phyloP scores from a whole-genome alignment of 2,329 filamentous ascomycete species.

The Tolypocladium album region DNA sequence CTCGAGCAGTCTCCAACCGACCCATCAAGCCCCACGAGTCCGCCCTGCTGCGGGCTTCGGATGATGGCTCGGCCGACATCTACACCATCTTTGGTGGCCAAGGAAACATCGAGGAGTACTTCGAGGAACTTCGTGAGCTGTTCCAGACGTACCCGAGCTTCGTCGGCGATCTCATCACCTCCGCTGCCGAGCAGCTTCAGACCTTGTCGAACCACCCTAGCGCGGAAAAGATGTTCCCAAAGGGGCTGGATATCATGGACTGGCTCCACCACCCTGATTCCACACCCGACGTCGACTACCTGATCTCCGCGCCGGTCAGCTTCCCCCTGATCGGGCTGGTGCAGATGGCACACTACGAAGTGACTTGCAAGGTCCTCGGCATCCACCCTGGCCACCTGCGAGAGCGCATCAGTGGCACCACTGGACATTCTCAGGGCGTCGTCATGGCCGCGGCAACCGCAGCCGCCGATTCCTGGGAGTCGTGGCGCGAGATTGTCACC shows the following conservation, averaged over 20 bases:
- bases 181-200: constrained; percentile 80
- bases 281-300: constrained; percentile 87
- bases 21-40: constrained; percentile 89
- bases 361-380: constrained; percentile 85
- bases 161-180: constrained; percentile 71
- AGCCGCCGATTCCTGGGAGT: constrained; percentile 86
- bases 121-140: constrained; percentile 88
- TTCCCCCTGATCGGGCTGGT: constrained; percentile 93
- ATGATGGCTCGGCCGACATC: constrained; percentile 71
- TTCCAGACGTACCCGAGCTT: constrained; percentile 88
- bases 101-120: constrained; percentile 99
- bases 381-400: constrained; percentile 81
- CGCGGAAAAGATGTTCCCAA: constrained; percentile 91
- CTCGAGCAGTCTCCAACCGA: constrained; percentile 72
- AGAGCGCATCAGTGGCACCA: constrained; percentile 75
- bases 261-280: constrained; percentile 87
- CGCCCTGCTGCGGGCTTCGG: constrained; percentile 78
- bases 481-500: constrained; percentile 69
- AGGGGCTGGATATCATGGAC: constrained; percentile 88
- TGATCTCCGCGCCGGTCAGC: constrained; percentile 90
- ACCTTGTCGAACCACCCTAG: constrained; percentile 70
- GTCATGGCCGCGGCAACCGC: constrained; percentile 88
- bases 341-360: constrained; percentile 89
- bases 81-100: constrained; percentile 96
- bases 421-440: constrained; percentile 93